Base-by-base conservation (phyloP, 164 flowering plant species). In the Umbellularia californica region DNA sequence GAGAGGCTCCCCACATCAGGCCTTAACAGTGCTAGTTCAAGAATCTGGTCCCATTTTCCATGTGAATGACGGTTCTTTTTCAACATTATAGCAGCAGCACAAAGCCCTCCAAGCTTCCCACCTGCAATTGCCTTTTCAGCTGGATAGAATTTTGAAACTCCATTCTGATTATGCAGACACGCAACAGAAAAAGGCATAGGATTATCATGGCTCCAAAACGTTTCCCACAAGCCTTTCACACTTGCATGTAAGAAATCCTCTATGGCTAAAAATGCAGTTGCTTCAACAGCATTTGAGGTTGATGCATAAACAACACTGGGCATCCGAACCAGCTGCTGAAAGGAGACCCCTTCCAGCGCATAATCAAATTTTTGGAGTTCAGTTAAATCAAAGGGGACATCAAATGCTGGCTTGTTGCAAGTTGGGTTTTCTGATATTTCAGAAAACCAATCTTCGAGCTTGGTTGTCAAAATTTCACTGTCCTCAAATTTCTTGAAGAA, bases 321-420 rank as follows among this genome's bases (percentile, higher is more conserved):
- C 98, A 94, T 94, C 70, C 98, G 87, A 78, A 88, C 74, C 66
- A 94, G 83, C 83, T 94, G 98, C 81, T 92, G 94, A 84, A 94
- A 91, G 17, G 91, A 79, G 78, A 91, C 82, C 52, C 95, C 90
- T 83, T 92, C 98, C 72, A 94, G 70, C 65, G 98, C 96, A 86
- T 87, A 92, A 76, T 94, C 98, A 78, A 94, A 91, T 68, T 94
- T 92, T 77, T 94, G 98, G 77, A 94, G 87, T 70, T 92, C 94
- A 12, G 88, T 83, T 77, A 90, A 81, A 79, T 92, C 97, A 79
- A 92, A 95, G 68, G 97, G 97, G n/a, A 85, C 85, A 78, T 88
- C 94, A 79, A 90, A 88, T 50, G 75, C 80, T 24, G 85, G 83
- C 5, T 70, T 69, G 65, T 70, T 77, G 17, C 55, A 23, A 19